Evolutionary conservation across 2,329 filamentous ascomycete species (phyloP), one percentile per base, ranked within the genome.

Genomic region (Fusarium redolens): DNA sequence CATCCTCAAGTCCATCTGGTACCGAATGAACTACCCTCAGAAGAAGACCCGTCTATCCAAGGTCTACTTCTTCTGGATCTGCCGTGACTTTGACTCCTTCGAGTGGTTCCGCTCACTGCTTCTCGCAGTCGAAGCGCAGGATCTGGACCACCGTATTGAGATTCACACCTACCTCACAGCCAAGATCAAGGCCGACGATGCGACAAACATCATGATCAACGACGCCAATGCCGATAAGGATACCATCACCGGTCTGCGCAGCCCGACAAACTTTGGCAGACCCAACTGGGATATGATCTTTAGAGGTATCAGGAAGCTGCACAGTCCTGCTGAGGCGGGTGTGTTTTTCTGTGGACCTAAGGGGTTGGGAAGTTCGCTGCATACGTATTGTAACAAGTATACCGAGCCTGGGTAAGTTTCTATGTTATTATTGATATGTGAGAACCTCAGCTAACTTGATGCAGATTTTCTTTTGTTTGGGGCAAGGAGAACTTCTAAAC

Each of bases 281-380:
- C 94, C 94, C 20, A 96, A 96, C 83, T 96, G 94, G 94, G 93
- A 96, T 79, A 94, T 94, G 89, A 93, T 97, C 77, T 96, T 96
- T 85, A 89, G 93, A 72, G 92, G 92, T 61, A 93, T 97, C 79
- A 87, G 93, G 78, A 95, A 95, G 83, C 89, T 96, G 72, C 92
- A 94, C 79, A 85, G 87, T 9, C 92, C 92, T 4, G 90, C 90
- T 51, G 92, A 94, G 82, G 91, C 91, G 4, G 92, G 92, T 75
- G 92, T 94, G 22, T 94, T 96, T 86, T 96, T 96, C 86, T 96
- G 93, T 79, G 93, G 93, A 1, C 93, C 93, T 38, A 96, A 96
- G 84, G 91, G 89, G 2, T 83, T 96, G 73, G 93, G 93, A 56
- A 94, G 91, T 79, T 85, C 90, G 68, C 82, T 96, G 79, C 93